A percentile compares a stretch with the other conserved stretches of the same genome.
phyloP scores from a whole-genome alignment of 257 asterid genomes.

The Craterostigma plantagineum region DNA sequence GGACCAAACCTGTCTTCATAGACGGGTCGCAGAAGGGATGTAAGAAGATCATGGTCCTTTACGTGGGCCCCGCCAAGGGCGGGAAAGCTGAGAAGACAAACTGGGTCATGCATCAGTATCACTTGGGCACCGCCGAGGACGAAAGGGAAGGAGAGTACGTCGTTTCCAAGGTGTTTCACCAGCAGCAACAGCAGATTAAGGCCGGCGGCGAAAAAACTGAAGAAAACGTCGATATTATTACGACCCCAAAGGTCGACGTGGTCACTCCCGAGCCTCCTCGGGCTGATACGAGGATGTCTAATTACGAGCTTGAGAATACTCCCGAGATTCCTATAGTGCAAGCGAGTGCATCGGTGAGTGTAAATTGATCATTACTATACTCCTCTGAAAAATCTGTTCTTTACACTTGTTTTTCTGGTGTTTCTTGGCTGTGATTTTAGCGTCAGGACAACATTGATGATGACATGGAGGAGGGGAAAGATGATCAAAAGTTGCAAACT shows the following conservation, averaged over 20 bases:
- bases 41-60: constrained; percentile 91
- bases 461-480: constrained; percentile 21
- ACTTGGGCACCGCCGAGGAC: constrained; percentile 75
- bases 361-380: too few relatives aligned
- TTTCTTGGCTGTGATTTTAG: constrained; percentile 16
- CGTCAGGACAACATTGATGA: constrained; percentile 11
- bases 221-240: constrained; percentile 7
- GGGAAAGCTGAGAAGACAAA: constrained; percentile 85
- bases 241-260: constrained; percentile 43
- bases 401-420: too few relatives aligned
- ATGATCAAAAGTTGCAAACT: constrained; percentile 14
- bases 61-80: constrained; percentile 48
- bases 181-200: constrained; percentile 41
- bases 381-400: too few relatives aligned
- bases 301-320: constrained; percentile 17
- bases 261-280: too few relatives aligned
- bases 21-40: constrained; percentile 88
- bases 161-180: constrained; percentile 77
- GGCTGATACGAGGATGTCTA: too few relatives aligned
- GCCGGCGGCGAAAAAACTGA: constrained; percentile 38
- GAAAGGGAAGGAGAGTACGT: constrained; percentile 79
- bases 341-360: constrained; percentile 1
- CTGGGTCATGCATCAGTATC: constrained; percentile 99
- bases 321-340: constrained; percentile 13
- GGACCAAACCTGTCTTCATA: constrained; percentile 67